phyloP scores from a whole-genome alignment of 805 yeast genomes.

The Starmerella gropengiesseri region DNA sequence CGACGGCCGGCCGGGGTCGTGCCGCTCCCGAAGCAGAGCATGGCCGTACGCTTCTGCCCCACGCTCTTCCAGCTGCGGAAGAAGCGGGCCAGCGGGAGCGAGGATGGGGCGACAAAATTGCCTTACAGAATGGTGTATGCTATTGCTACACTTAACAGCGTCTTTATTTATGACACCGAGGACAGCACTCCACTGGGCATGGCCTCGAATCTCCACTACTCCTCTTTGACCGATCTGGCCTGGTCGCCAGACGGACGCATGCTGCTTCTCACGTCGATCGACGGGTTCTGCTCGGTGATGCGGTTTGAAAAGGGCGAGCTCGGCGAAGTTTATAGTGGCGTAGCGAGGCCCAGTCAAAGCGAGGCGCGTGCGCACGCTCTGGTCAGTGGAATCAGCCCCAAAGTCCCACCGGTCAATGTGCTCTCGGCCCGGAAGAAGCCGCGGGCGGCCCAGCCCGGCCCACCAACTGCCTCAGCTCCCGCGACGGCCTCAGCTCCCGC shows the following conservation, averaged over 20 bases:
- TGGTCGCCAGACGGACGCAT: conserved; percentile 74
- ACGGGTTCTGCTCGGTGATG: conserved; percentile 78
- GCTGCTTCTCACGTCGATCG: conserved; percentile 71
- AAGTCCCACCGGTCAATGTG: not conserved
- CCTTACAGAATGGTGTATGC: conserved; percentile 83
- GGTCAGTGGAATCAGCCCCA: not conserved
- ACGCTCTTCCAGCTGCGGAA: conserved; percentile 38
- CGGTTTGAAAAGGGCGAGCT: conserved; percentile 43
- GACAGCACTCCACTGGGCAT: conserved; percentile 55
- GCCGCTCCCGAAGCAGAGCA: conserved; percentile 69
- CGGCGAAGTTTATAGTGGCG: conserved; percentile 35
- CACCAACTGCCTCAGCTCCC: no score
- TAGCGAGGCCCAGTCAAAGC: not conserved
- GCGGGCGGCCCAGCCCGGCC: no score
- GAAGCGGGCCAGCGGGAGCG: no score
- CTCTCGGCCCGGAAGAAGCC: conserved; percentile 1
- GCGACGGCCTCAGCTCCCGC: no score
- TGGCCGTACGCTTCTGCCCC: conserved; percentile 73
- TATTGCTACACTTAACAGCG: conserved; percentile 82
- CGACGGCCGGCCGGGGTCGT: conserved; percentile 66
- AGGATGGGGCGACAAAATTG: conserved; percentile 35
- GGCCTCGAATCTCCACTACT: conserved; percentile 73
- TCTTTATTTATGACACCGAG: conserved; percentile 73
- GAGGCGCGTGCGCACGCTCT: conserved; percentile 5
- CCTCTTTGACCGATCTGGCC: conserved; percentile 73